Conservation (phyloP, 2,329 filamentous ascomycete genomes). For the Colletotrichum sidae region DNA sequence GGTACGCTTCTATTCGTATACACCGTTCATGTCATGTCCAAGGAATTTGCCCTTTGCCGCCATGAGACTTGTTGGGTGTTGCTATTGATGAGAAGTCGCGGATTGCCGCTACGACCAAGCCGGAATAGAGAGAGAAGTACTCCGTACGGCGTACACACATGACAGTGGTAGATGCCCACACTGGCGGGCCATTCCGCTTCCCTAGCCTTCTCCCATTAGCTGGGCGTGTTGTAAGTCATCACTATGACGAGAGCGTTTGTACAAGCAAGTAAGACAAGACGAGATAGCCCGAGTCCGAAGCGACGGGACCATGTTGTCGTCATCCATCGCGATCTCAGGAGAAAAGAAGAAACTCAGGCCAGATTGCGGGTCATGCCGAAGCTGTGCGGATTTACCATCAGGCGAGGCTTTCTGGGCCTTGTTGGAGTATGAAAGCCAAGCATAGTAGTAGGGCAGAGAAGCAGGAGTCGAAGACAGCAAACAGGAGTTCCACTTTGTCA, state of each 20-base stretch:
- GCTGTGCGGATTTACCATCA: background rate
- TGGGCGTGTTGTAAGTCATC: too few species aligned
- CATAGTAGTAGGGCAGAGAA: background rate
- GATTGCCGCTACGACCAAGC: too few species aligned
- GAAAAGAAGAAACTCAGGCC: background rate
- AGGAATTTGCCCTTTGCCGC: too few species aligned
- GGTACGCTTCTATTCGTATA: too few species aligned
- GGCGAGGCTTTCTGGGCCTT: slow-evolving; percentile 21
- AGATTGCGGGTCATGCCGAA: background rate
- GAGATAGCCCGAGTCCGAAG: background rate
- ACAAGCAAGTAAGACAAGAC: background rate
- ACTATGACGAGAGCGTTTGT: background rate
- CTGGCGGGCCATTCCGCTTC: too few species aligned
- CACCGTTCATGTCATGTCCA: too few species aligned
- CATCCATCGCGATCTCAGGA: background rate
- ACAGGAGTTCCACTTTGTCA: slow-evolving; percentile 15
- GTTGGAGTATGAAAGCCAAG: background rate
- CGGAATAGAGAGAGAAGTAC: too few species aligned
- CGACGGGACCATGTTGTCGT: background rate
- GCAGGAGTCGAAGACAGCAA: slow-evolving; percentile 9
- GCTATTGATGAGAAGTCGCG: too few species aligned
- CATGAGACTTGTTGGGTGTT: too few species aligned
- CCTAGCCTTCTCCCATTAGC: too few species aligned
- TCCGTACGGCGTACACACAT: too few species aligned
- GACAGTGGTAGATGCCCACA: too few species aligned